Percentiles rank a stretch among this genome's conserved stretches.
Evolutionary conservation across 1,284 basidiomycete genomes (phyloP).

Genomic region (Irpex sp.): DNA sequence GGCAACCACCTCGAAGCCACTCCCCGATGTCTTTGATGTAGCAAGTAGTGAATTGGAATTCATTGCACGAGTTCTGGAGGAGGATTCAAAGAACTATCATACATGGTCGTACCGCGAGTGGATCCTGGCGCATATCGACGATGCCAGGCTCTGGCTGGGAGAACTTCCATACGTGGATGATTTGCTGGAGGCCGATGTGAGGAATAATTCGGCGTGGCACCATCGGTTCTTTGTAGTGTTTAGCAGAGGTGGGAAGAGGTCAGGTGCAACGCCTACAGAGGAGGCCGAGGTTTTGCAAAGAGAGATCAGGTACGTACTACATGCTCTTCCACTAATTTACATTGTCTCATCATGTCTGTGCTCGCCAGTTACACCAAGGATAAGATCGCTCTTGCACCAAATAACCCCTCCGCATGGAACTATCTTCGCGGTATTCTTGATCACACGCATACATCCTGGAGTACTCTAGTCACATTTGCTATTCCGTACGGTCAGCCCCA

Average conservation of each 20-base stretch:
- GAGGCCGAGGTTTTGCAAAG: conserved; percentile 52
- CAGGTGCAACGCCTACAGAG: conserved; percentile 50
- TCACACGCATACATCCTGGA: conserved; percentile 53
- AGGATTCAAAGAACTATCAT: conserved; percentile 92
- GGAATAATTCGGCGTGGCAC: conserved; percentile 99
- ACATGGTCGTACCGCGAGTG: conserved; percentile 95
- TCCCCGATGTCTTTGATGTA: conserved; percentile 13
- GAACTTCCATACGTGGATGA: conserved; percentile 79
- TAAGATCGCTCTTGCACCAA: conserved; percentile 83
- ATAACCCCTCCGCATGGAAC: conserved; percentile 93
- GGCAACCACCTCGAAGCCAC: conserved; percentile 23
- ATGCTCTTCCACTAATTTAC: background rate
- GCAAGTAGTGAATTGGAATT: conserved; percentile 72
- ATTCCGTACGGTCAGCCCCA: conserved; percentile 48
- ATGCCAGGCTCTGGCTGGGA: conserved; percentile 67
- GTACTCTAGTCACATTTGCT: conserved; percentile 56
- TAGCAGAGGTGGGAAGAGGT: conserved; percentile 52
- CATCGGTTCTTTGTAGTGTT: conserved; percentile 95
- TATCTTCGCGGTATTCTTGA: conserved; percentile 82
- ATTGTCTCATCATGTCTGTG: background rate
- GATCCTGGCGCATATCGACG: conserved; percentile 79
- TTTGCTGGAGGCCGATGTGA: conserved; percentile 75
- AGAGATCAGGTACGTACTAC: conserved; percentile 64
- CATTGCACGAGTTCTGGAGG: conserved; percentile 64
- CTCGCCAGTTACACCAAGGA: conserved; percentile 56